Conservation (phyloP, 352 stramenopile genomes). For the Pelagophyceae sp. region DNA sequence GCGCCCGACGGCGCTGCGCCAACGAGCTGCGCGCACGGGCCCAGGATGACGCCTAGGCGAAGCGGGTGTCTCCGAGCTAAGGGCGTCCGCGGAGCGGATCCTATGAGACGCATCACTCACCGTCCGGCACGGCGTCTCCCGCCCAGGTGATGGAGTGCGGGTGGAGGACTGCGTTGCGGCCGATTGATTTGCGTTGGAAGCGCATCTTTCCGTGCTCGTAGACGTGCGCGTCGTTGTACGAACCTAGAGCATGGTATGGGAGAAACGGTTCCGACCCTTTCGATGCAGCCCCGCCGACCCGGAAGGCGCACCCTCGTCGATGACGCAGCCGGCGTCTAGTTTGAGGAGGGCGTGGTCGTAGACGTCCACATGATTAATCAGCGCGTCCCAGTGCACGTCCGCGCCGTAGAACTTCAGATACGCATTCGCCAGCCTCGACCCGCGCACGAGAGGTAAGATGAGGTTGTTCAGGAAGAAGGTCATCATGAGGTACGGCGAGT, state of each 20-base stretch:
- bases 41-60: background rate
- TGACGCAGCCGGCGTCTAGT: background rate
- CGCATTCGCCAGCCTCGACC: background rate
- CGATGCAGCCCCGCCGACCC: too few relatives aligned
- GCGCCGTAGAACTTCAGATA: background rate
- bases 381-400: background rate
- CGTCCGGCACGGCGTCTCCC: background rate
- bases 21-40: background rate
- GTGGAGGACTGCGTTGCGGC: background rate
- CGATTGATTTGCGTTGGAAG: background rate
- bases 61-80: too few relatives aligned
- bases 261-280: too few relatives aligned
- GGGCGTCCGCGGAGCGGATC: too few relatives aligned
- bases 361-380: background rate
- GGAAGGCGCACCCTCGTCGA: background rate
- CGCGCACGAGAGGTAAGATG: background rate
- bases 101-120: too few relatives aligned
- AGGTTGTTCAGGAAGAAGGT: background rate
- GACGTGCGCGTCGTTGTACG: background rate
- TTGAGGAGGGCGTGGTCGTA: background rate
- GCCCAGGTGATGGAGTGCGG: background rate
- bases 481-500: background rate
- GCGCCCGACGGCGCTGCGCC: background rate
- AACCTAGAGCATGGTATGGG: too few relatives aligned
- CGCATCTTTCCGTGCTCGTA: background rate